Conservation (phyloP, 805 yeast genomes). For the Candida chilensis region DNA sequence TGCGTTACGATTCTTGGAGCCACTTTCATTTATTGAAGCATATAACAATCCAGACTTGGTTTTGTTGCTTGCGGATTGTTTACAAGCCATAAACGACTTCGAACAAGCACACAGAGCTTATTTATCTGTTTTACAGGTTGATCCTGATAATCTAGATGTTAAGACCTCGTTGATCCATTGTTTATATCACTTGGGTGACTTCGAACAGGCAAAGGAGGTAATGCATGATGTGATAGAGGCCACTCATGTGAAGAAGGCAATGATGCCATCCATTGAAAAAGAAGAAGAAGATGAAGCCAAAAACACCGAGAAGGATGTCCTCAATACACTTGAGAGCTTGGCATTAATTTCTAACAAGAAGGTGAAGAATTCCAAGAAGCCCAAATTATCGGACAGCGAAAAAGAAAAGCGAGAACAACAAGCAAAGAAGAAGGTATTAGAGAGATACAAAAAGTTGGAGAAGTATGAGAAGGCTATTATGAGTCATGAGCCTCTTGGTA, state of each 20-base stretch:
- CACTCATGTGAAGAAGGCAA: too few relatives aligned
- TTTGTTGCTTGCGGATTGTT: conserved; percentile 66
- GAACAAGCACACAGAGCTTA: conserved; percentile 55
- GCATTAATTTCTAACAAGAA: conserved; percentile 8
- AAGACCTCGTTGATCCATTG: conserved; percentile 79
- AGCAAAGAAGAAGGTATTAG: conserved; percentile 48
- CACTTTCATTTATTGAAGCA: conserved; percentile 47
- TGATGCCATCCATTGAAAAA: too few relatives aligned
- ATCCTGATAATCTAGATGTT: conserved; percentile 61
- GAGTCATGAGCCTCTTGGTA: conserved; percentile 45
- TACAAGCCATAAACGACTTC: conserved; percentile 62
- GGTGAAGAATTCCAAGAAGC: conserved; percentile 12
- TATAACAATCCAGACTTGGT: conserved; percentile 42
- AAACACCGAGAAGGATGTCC: not conserved
- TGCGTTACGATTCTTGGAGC: conserved; percentile 59
- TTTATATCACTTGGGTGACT: conserved; percentile 55
- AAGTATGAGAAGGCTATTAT: conserved; percentile 20
- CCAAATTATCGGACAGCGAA: conserved; percentile 29
- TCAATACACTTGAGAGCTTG: conserved; percentile 1
- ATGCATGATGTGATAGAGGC: conserved; percentile 51
- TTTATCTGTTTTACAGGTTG: conserved; percentile 38
- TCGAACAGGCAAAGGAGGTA: conserved; percentile 44
- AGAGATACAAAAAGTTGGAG: conserved; percentile 42
- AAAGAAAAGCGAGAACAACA: conserved; percentile 44
- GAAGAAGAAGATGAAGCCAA: conserved; percentile 5